These are phyloP conservation scores for Dalbergia oliveri DNA, from an alignment of 306 rosid genomes.

Conservation along the genomic window DNA sequence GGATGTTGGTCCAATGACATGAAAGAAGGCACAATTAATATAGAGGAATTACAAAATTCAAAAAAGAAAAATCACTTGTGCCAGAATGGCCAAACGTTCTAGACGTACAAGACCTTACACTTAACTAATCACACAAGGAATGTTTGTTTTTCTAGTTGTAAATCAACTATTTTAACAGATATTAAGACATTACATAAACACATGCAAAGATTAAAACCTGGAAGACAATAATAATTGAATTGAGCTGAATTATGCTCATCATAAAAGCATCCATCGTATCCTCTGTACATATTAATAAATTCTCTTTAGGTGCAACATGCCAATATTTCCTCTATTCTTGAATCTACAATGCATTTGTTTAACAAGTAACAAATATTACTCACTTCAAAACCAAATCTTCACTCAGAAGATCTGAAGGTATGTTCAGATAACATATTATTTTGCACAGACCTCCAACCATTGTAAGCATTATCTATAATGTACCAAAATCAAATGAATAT, in stretches of 20 bases:
- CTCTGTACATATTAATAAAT: conserved; percentile 7
- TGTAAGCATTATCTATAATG: conserved; percentile 40
- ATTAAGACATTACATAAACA: neutral
- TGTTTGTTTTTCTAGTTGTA: conserved; percentile 3
- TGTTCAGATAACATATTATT: conserved; percentile 79
- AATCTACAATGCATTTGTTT: conserved; percentile 12
- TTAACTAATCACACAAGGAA: conserved; percentile 3
- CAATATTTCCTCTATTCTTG: conserved; percentile 26
- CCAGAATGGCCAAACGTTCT: neutral
- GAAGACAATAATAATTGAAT: conserved; percentile 1
- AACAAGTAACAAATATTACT: conserved; percentile 27
- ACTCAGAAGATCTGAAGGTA: conserved; percentile 71
- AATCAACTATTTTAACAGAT: conserved; percentile 1
- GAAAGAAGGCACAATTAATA: neutral
- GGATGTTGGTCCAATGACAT: conserved; percentile 15
- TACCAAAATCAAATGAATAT: conserved; percentile 24
- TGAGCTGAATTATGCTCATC: neutral
- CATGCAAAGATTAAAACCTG: conserved; percentile 1
- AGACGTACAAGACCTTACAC: neutral
- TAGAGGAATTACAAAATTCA: conserved; percentile 9
- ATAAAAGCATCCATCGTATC: conserved; percentile 13
- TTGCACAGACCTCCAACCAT: conserved; percentile 80
- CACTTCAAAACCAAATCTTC: conserved; percentile 60
- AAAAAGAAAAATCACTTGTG: neutral
- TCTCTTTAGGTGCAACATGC: conserved; percentile 21